Evolutionary conservation across 768 basidiomycete species (phyloP), one percentile per base, ranked within the genome.

Genomic region (Lactifluus pinguis): DNA sequence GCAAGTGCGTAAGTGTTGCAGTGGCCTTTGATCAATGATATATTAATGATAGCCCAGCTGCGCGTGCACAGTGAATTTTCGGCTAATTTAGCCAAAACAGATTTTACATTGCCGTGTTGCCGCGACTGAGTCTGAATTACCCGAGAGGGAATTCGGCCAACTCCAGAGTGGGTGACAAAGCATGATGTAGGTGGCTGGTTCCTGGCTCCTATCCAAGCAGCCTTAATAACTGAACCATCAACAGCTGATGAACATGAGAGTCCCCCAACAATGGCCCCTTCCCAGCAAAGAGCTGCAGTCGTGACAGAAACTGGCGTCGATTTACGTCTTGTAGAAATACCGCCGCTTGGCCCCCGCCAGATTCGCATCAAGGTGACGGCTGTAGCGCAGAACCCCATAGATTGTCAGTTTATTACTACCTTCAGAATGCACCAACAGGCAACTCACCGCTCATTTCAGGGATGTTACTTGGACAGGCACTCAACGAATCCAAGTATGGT

Each of bases 321-420:
- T n/a, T 10, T 62, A 14, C 55, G 55, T 29, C 34, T 21, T 30
- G 50, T 8, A 19, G 62, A 60, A 32, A 58, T 63, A 2, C 53
- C 58, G 17, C 54, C 38, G 41, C 62, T 53, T 7, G 59, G 58
- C 36, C 34, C 52, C 2, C 49, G 53, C 17, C 52, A 60, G 41
- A 51, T 63, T 34, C 62, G 60, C 41, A 48, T 63, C 34, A 63
- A 55, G 48, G 58, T 63, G 1, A 15, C 17, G 7, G 49, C 62
- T 8, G 62, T 52, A 17, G 48, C 58, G 13, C 62, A 54, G 48
- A 63, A 63, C 17, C 62, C 62, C 11, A 29, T 34, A 15, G 62
- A 63, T n/a, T 60, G 62, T 63, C 9, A 25, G 57, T 53, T 54
- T 45, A 30, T 8, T 32, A 13, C 7, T 10, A 13, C 7, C 7